These are phyloP conservation scores for Lentinula detonsa DNA, from an alignment of 768 basidiomycete genomes.

Conservation along the genomic window DNA sequence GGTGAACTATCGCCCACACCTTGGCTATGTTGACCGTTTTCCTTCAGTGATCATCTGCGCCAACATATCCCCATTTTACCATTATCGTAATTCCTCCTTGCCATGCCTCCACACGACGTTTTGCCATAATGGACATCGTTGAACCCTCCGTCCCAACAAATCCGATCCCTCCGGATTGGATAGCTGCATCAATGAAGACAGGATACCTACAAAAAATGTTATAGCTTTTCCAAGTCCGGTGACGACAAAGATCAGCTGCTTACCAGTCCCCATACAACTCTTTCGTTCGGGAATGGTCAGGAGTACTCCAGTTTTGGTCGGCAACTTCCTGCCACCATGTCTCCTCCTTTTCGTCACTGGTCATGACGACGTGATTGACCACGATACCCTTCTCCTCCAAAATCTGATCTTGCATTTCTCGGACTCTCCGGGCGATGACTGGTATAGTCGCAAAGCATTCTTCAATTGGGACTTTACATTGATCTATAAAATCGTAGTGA, in stretches of 20 bases:
- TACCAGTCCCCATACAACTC: constrained; percentile 46
- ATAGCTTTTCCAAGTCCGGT: too few relatives aligned
- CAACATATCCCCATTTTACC: constrained; percentile 53
- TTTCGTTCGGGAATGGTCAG: constrained; percentile 45
- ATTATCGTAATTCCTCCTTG: constrained; percentile 42
- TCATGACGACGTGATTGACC: constrained; percentile 54
- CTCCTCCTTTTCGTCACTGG: constrained; percentile 53
- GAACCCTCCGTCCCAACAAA: constrained; percentile 70
- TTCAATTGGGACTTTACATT: constrained; percentile 34
- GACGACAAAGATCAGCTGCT: constrained; percentile 10
- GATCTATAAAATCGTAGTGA: constrained; percentile 45
- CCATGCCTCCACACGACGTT: constrained; percentile 67
- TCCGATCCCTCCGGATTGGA: constrained; percentile 61
- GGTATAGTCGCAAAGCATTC: constrained; percentile 52
- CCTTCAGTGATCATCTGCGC: constrained; percentile 50
- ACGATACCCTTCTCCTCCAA: constrained; percentile 34
- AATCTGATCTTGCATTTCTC: constrained; percentile 48
- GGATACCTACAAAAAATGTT: constrained; percentile 46
- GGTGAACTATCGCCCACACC: background rate
- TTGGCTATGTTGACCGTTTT: background rate
- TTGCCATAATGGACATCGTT: constrained; percentile 65
- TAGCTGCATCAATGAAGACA: constrained; percentile 64
- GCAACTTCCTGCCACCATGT: constrained; percentile 55
- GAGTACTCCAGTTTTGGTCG: constrained; percentile 41
- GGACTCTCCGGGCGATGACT: constrained; percentile 47